phyloP scores from a whole-genome alignment of 2,329 filamentous ascomycete genomes.

The Hansfordia pulvinata region DNA sequence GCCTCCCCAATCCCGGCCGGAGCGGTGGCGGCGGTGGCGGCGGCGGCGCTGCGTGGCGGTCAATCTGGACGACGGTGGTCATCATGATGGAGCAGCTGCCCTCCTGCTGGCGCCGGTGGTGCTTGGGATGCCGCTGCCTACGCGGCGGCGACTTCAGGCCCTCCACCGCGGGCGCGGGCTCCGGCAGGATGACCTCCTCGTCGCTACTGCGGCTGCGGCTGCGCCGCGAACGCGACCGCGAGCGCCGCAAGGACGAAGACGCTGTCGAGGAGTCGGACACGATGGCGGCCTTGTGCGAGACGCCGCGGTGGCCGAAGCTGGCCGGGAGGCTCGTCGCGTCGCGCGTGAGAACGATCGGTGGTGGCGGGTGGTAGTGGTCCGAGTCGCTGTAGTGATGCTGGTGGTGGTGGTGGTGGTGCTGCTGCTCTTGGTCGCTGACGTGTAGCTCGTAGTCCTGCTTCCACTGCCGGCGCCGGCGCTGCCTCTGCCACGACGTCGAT shows the following conservation, averaged over 20 bases:
- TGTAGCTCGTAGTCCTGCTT: conserved; percentile 1
- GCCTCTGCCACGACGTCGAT: not conserved
- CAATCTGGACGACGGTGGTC: too few species aligned
- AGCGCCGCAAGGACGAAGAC: not conserved
- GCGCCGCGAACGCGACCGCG: not conserved
- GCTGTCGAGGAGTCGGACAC: too few species aligned
- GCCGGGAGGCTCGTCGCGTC: too few species aligned
- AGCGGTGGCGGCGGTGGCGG: too few species aligned
- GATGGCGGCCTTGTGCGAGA: not conserved
- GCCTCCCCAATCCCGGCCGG: too few species aligned
- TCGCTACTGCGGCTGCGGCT: not conserved
- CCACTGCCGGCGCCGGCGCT: not conserved
- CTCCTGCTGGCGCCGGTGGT: too few species aligned
- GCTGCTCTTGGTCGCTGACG: not conserved
- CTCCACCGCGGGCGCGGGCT: too few species aligned
- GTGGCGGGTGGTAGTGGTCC: not conserved
- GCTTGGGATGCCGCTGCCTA: too few species aligned
- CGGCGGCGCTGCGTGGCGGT: too few species aligned
- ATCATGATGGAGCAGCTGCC: too few species aligned
- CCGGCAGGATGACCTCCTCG: not conserved
- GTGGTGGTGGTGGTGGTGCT: not conserved
- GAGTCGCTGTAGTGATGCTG: not conserved
- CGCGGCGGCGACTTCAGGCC: conserved; percentile 2
- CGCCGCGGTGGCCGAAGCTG: not conserved
- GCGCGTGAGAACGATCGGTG: too few species aligned